Evolutionary conservation across 2,329 filamentous ascomycete genomes (phyloP).

Genomic region (Aspergillus sp.): DNA sequence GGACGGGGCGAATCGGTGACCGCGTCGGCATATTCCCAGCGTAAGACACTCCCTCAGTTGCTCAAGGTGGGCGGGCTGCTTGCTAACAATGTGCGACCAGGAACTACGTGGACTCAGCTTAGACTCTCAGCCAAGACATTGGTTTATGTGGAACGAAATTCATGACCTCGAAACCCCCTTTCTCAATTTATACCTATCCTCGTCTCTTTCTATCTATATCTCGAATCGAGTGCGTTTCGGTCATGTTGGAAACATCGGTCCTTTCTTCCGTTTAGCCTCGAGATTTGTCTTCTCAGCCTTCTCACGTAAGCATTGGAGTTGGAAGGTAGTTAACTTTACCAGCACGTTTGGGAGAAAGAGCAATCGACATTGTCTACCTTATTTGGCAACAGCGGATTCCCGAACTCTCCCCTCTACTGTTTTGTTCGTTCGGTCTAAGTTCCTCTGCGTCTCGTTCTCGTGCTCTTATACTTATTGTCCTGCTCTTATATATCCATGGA

Average conservation of each 20-base stretch:
- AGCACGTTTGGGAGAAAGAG: not conserved
- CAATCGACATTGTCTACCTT: not conserved
- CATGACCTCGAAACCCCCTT: constrained; percentile 16
- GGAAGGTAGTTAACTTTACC: constrained; percentile 4
- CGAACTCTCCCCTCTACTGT: not conserved
- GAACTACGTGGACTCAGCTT: constrained; percentile 41
- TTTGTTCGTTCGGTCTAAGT: not conserved
- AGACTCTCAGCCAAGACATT: constrained; percentile 15
- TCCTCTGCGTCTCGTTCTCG: no score
- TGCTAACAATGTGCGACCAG: constrained; percentile 21
- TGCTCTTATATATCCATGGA: not conserved
- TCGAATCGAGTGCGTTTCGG: constrained; percentile 2
- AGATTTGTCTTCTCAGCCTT: constrained; percentile 1
- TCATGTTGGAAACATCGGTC: constrained; percentile 1
- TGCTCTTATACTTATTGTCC: not conserved
- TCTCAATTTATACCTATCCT: constrained; percentile 2
- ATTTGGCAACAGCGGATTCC: not conserved
- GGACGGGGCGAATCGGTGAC: constrained; percentile 86
- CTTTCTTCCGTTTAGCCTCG: not conserved
- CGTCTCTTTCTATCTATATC: constrained; percentile 1
- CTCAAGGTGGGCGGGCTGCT: not conserved
- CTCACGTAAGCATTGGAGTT: constrained; percentile 9
- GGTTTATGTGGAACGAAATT: constrained; percentile 25
- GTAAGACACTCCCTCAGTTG: constrained; percentile 40
- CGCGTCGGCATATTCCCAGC: constrained; percentile 92